A percentile compares a stretch with the other conserved stretches of the same genome.
Evolutionary conservation across 2,329 filamentous ascomycete genomes (phyloP).

Genomic region (Emydomyces testavorans): DNA sequence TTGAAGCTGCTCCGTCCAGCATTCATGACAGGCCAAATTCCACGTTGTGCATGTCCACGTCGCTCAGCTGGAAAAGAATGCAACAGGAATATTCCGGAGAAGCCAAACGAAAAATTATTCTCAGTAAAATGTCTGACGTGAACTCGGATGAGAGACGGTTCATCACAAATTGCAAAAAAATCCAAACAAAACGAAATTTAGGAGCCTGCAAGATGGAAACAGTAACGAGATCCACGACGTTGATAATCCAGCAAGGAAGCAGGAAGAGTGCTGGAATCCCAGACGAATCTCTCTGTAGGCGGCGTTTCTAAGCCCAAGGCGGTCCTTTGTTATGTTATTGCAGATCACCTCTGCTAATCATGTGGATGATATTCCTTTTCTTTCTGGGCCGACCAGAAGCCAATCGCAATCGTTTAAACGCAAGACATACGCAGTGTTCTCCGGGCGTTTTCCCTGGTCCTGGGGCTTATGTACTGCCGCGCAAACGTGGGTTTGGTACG

Average conservation of each 20-base stretch:
- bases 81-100: not conserved
- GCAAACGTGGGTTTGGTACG: constrained; percentile 6
- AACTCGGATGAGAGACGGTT: not conserved
- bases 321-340: constrained; percentile 5
- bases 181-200: not conserved
- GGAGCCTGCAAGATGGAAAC: not conserved
- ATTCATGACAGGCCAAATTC: constrained; percentile 2
- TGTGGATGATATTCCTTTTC: not conserved
- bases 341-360: constrained; percentile 6
- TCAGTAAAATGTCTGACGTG: not conserved
- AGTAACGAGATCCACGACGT: constrained; percentile 4
- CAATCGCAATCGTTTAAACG: not conserved
- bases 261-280: not conserved
- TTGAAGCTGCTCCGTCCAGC: constrained; percentile 1
- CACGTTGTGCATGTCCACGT: not conserved
- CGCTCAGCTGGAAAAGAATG: not conserved
- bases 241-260: not conserved
- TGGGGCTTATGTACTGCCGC: not conserved
- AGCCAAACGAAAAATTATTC: not conserved
- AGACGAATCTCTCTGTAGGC: not conserved
- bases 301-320: not conserved
- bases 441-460: not conserved
- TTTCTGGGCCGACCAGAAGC: not conserved
- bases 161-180: not conserved
- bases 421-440: not conserved